phyloP scores from a whole-genome alignment of 352 stramenopile species.

The Plasmopara viticola region DNA sequence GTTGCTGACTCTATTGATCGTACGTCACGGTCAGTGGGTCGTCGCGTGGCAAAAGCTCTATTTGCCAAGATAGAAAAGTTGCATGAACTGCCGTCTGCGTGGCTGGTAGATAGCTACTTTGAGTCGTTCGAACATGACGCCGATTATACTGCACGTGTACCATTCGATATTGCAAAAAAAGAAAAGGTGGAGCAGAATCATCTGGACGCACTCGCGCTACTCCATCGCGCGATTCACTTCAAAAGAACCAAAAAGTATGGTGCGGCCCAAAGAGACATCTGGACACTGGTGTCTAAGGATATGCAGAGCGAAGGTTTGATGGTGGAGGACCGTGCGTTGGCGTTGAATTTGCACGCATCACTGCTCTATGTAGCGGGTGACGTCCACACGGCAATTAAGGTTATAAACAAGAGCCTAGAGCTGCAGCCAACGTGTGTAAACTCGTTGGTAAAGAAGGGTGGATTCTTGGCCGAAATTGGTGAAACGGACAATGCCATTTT shows the following conservation, averaged over 20 bases:
- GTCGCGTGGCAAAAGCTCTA: conserved; percentile 54
- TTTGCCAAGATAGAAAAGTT: conserved; percentile 67
- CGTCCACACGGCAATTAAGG: conserved; percentile 59
- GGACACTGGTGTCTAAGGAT: too few relatives aligned
- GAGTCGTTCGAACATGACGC: conserved; percentile 76
- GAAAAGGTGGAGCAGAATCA: conserved; percentile 26
- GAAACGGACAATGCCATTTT: conserved; percentile 51
- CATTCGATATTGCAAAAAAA: conserved; percentile 62
- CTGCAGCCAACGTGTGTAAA: conserved; percentile 55
- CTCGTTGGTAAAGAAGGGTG: conserved; percentile 73
- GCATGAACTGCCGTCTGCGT: conserved; percentile 66
- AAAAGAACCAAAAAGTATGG: conserved; percentile 29
- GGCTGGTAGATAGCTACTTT: conserved; percentile 84
- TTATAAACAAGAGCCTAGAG: conserved; percentile 53
- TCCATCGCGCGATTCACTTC: conserved; percentile 60
- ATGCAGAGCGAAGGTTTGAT: conserved; percentile 32
- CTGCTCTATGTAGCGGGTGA: conserved; percentile 76
- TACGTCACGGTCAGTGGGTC: conserved; percentile 55
- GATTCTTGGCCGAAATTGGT: conserved; percentile 71
- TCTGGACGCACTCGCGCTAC: conserved; percentile 42
- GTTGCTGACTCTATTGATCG: conserved; percentile 69
- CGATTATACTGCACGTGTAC: conserved; percentile 49
- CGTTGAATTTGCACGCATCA: conserved; percentile 74
- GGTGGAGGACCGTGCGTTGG: conserved; percentile 37
- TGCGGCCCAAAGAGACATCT: too few relatives aligned